Evolutionary conservation across 306 rosid species (phyloP).

Genomic region (Rosa persica): DNA sequence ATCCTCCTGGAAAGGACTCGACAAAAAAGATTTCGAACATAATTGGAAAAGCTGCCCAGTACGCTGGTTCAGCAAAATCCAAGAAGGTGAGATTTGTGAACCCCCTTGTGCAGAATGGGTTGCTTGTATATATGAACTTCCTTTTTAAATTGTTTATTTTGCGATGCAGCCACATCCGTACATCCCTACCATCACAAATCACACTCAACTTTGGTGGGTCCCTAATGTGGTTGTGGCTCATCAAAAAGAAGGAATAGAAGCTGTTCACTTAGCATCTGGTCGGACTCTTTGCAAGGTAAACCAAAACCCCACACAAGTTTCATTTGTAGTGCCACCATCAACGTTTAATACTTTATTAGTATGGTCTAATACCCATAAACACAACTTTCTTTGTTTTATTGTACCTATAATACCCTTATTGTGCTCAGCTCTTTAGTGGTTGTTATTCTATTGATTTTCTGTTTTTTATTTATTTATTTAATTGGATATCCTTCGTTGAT

Average conservation of each 20-base stretch:
- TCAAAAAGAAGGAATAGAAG: conserved; percentile 96
- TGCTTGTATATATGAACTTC: background rate
- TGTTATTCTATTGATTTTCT: background rate
- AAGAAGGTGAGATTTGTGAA: conserved; percentile 62
- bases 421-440: background rate
- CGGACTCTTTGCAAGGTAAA: conserved; percentile 89
- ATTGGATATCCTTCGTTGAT: background rate
- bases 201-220: conserved; percentile 99
- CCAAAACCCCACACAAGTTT: conserved; percentile 8
- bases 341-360: background rate
- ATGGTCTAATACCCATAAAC: background rate
- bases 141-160: conserved; percentile 21
- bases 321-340: background rate
- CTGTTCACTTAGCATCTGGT: conserved; percentile 90
- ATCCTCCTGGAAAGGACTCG: conserved; percentile 95
- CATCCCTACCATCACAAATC: conserved; percentile 94
- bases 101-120: conserved; percentile 14
- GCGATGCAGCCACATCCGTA: conserved; percentile 71
- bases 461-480: background rate
- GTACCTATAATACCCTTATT: background rate
- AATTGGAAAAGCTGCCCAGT: conserved; percentile 83
- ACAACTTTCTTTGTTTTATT: background rate
- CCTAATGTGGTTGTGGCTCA: conserved; percentile 97
- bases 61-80: conserved; percentile 80
- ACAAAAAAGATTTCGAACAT: conserved; percentile 87